Evolutionary conservation across 2,329 filamentous ascomycete genomes (phyloP), one percentile per base, ranked within the genome.

Genomic region (Knufia petricola): DNA sequence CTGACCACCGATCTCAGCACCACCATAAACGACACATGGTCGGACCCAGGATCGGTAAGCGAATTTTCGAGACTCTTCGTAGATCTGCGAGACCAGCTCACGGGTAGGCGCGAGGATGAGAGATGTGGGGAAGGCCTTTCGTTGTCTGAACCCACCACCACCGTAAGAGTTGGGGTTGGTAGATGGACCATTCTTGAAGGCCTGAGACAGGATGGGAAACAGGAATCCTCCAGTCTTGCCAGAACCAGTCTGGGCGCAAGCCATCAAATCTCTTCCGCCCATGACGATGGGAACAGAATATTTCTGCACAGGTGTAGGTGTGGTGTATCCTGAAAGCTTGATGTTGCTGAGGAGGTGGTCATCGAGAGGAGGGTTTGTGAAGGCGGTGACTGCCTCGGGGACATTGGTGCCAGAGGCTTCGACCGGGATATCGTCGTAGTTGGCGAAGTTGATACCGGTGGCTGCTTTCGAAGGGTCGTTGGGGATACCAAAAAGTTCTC

Each of bases 161-260:
- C 69, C 67, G 50, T 81, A 81, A 57, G 74, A 74, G 58, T 80
- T 78, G 53, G 76, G 85, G 48, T 77, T 66, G 49, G 78, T 60
- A 50, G 84, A 89, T 40, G 92, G 92, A 28, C 92, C 92, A 61
- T 82, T 87, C 64, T 87, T 78, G 77, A 89, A 96, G 47, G 90
- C 87, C 72, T 98, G 90, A n/a, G 92, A 95, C 44, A 98, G 79
- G 58, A 98, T 96, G 51, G 92, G 92, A 77, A 98, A 98, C 56
- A 98, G 76, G 81, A 98, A 98, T 77, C 92, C 92, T 76, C 92
- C 92, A 67, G 92, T 98, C 81, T 98, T 98, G 78, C 92, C 92
- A 64, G 92, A 98, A 83, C 90, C 92, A 60, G 92, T 98, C 78
- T 98, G 92, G 62, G 92, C 92, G 77, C 92, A 98, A 69, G 92